phyloP scores from a whole-genome alignment of 2,329 filamentous ascomycete genomes.

The Pestalotiopsis sp. region DNA sequence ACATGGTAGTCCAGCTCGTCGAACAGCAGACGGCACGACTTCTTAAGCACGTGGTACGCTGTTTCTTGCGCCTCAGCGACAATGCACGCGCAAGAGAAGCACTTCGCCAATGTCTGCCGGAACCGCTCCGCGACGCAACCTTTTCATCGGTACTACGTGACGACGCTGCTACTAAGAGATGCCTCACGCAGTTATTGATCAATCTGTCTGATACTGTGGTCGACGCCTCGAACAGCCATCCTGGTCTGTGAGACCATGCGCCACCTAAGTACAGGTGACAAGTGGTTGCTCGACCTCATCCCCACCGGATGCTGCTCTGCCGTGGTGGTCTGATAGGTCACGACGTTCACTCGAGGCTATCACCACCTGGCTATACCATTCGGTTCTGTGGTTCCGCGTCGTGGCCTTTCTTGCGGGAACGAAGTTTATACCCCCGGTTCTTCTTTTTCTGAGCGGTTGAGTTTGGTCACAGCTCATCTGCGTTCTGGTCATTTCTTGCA shows the following conservation, averaged over 20 bases:
- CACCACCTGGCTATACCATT: not conserved
- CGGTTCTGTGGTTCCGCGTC: not conserved
- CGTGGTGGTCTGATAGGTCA: not conserved
- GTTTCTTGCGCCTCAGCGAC: constrained; percentile 92
- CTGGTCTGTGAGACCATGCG: constrained; percentile 23
- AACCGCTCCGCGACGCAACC: constrained; percentile 97
- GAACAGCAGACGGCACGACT: constrained; percentile 96
- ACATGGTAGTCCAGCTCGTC: constrained; percentile 97
- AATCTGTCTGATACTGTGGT: constrained; percentile 90
- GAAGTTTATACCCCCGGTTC: not conserved
- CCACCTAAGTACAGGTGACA: not conserved
- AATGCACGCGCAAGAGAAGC: constrained; percentile 95
- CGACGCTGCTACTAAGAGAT: constrained; percentile 96
- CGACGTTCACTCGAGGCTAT: not conserved
- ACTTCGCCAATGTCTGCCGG: constrained; percentile 91
- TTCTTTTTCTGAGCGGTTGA: not conserved
- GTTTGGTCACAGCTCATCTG: not conserved
- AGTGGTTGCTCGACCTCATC: not conserved
- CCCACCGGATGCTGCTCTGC: not conserved
- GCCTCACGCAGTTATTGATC: constrained; percentile 93
- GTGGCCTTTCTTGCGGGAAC: not conserved
- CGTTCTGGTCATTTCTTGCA: not conserved
- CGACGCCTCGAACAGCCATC: constrained; percentile 37
- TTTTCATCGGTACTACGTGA: constrained; percentile 96
- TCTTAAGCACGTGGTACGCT: constrained; percentile 96